Conservation (phyloP, 2,329 filamentous ascomycete species). For the Tolypocladium ophioglossoides region DNA sequence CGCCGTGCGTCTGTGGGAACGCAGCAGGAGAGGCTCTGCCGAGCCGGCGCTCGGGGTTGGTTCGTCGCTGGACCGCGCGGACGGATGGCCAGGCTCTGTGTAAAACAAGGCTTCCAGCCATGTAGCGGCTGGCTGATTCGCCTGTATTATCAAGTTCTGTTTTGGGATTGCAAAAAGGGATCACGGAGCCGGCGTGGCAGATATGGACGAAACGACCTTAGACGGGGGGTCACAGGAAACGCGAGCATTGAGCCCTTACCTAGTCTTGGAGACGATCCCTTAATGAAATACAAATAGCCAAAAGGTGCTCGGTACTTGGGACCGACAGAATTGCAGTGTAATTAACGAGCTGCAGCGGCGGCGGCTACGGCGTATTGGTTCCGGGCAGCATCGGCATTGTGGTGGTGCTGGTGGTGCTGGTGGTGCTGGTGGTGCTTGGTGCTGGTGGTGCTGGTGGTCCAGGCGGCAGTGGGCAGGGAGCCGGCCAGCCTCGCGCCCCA, state of each 20-base stretch:
- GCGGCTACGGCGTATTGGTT: too few relatives aligned
- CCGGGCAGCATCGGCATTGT: too few relatives aligned
- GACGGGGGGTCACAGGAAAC: background rate
- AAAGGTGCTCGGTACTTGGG: too few relatives aligned
- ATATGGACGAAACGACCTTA: background rate
- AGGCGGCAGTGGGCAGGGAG: too few relatives aligned
- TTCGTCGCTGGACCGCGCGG: background rate
- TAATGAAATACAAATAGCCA: slow-evolving; percentile 1
- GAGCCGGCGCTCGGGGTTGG: background rate
- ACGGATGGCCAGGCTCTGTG: background rate
- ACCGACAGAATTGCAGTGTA: too few relatives aligned
- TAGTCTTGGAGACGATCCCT: slow-evolving; percentile 2
- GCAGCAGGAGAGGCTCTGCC: background rate
- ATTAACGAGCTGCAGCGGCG: too few relatives aligned
- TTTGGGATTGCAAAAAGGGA: background rate
- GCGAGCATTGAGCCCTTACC: background rate
- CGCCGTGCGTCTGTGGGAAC: background rate
- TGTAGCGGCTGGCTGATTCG: background rate
- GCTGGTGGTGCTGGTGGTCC: background rate
- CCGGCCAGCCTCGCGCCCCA: background rate
- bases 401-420: too few relatives aligned
- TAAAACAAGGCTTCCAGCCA: background rate
- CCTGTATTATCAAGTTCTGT: background rate
- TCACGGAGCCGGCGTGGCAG: background rate
- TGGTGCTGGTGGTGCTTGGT: background rate